Conservation (phyloP, 2,329 filamentous ascomycete species). For the Cladosporium sp. region DNA sequence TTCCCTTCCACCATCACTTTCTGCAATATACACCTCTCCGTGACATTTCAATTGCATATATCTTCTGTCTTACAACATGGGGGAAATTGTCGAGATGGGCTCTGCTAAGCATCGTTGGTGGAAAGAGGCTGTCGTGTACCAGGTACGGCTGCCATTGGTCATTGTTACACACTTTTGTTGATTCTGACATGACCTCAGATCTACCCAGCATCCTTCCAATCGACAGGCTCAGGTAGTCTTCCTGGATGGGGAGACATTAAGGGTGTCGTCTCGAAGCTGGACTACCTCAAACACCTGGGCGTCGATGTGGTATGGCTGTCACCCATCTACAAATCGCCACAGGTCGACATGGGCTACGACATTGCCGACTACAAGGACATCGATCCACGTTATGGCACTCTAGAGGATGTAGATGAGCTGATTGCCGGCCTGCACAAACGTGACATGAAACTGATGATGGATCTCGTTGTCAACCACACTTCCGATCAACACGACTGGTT, state of each 20-base stretch:
- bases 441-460: slow-evolving; percentile 48
- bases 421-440: slow-evolving; percentile 46
- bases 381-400: slow-evolving; percentile 48
- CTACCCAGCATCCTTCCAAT: slow-evolving; percentile 60
- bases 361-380: slow-evolving; percentile 50
- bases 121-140: slow-evolving; percentile 42
- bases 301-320: slow-evolving; percentile 67
- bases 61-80: background rate
- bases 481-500: slow-evolving; percentile 58
- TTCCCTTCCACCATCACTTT: background rate
- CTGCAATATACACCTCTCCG: background rate
- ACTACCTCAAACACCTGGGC: slow-evolving; percentile 63
- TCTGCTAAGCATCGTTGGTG: slow-evolving; percentile 35
- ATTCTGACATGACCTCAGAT: slow-evolving; percentile 45
- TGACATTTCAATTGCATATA: background rate
- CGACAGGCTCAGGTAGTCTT: slow-evolving; percentile 52
- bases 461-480: slow-evolving; percentile 33
- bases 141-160: slow-evolving; percentile 20
- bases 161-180: background rate
- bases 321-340: slow-evolving; percentile 57
- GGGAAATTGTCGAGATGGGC: slow-evolving; percentile 19
- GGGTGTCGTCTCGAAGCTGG: slow-evolving; percentile 64
- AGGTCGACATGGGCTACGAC: slow-evolving; percentile 57
- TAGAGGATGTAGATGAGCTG: slow-evolving; percentile 48
- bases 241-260: slow-evolving; percentile 64